Evolutionary conservation across 2,329 filamentous ascomycete genomes (phyloP), one percentile per base, ranked within the genome.

Genomic region (Pyrenochaeta sp.): DNA sequence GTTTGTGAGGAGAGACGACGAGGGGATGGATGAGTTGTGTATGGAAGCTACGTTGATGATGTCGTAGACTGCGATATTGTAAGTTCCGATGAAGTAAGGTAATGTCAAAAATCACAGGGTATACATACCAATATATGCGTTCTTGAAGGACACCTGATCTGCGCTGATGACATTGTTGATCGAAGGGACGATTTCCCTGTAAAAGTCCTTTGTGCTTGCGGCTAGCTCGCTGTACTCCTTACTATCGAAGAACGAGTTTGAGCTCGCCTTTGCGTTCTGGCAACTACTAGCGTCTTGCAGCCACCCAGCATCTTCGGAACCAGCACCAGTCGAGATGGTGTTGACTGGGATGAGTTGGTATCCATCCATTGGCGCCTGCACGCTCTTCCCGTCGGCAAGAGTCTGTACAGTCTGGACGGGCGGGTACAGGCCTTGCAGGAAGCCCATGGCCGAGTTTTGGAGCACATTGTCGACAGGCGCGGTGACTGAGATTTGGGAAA

Each of bases 381-480:
- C 80, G 3, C 77, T 79, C 18, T 84, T 85, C 44, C 89, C 89
- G 74, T 96, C 92, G 65, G 85, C 85, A 35, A 97, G 83, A 2
- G 80, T 86, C 76, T 90, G 82, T 31, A 81, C 71, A 2, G 64
- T 69, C 41, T 69, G 63, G 1, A 88, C 85, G 1, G 93, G 91
- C 9, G 93, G 93, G 72, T 97, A 97, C 17, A 97, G 82, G 27
- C 87, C 92, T 78, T 97, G 93, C 27, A 94, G 78, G 79, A 96
- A 97, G 29, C 86, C 90, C 40, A 85, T 81, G 53, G 91, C 91
- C 2, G 91, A 94, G 77, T 85, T 90, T 73, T 93, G 89, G 27
- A 97, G 83, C 15, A 97, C 91, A 37, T 82, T 83, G 75, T 96
- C 90, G 49, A 84, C 78, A 0, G 93, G 91, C 0, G 92, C 84